Conservation (phyloP, 805 yeast species). For the Dipodascopsis uninucleata region DNA sequence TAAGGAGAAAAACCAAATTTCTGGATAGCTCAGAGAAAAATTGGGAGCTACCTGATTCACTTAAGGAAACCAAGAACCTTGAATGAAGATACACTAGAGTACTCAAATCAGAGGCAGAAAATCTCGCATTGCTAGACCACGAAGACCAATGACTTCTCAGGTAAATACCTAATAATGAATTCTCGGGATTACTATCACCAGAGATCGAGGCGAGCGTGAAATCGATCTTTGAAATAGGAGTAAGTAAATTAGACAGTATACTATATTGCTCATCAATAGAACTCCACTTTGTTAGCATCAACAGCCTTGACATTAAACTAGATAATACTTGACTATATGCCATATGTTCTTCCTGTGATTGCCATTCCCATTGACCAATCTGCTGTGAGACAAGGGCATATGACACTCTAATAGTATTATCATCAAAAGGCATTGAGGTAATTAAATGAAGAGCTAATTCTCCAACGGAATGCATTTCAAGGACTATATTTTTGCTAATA, state of each 20-base stretch:
- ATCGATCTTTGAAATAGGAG: conserved; percentile 5
- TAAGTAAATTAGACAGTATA: conserved; percentile 6
- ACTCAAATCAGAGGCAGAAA: no score
- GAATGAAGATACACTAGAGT: conserved; percentile 11
- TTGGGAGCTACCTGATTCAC: not conserved
- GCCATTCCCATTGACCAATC: conserved; percentile 3
- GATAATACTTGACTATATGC: conserved; percentile 5
- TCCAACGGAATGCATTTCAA: conserved; percentile 17
- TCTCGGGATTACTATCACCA: no score
- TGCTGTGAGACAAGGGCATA: conserved; percentile 12
- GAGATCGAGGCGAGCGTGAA: no score
- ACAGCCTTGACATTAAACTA: conserved; percentile 5
- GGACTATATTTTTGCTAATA: not conserved
- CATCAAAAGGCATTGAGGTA: conserved; percentile 4
- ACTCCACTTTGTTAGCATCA: conserved; percentile 12
- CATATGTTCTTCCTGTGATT: conserved; percentile 2
- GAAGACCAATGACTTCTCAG: conserved; percentile 5
- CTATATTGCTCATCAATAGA: conserved; percentile 4
- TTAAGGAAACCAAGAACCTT: conserved; percentile 6
- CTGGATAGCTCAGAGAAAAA: conserved; percentile 4
- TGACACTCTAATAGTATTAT: conserved; percentile 14
- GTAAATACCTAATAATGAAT: conserved; percentile 5
- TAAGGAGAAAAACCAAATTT: conserved; percentile 5
- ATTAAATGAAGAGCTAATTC: conserved; percentile 14
- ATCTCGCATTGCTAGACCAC: no score